Base-by-base conservation (phyloP, 139 green algal genomes). In the Chlamydomonas urium region DNA sequence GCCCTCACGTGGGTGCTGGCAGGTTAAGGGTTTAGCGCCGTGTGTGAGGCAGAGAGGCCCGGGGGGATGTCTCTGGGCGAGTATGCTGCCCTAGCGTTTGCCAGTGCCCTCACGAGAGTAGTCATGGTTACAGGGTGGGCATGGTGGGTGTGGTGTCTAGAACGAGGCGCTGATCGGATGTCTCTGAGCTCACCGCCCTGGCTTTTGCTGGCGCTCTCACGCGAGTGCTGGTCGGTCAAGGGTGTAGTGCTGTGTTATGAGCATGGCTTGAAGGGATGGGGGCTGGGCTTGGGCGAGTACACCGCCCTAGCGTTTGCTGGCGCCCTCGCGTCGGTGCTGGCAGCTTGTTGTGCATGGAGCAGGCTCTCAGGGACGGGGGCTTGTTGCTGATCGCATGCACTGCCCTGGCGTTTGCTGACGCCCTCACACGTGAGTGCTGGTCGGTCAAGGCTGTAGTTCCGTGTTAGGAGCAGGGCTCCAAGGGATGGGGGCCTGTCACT, bases 141-240 rank as follows among this genome's bases (percentile, higher is more conserved):
- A n/a, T n/a, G n/a, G n/a, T n/a, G n/a, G n/a, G n/a, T n/a, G n/a
- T n/a, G n/a, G n/a, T n/a, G n/a, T n/a, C n/a, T n/a, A n/a, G 42
- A 53, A 17, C 14, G 14, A 53, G 42, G 42, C 42, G 42, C 17
- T 53, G 10, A 53, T 4, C 86, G 98, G 34, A 79, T 28, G 86
- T 98, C 42, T 94, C 95, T 3, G 95, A 98, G 85, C 98, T 98
- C 90, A 99, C 95, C 21, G 95, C 95, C 1, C 88, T 99, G 26
- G 80, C 91, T 2, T 98, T 97, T 71, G 92, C 92, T 6, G 90
- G 85, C 33, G 86, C 84, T 36, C 80, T 93, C 63, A 88, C 60
- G 81, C 83, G 38, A 29, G 78, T n/a, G n/a, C n/a, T n/a, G n/a
- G n/a, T n/a, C n/a, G n/a, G n/a, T n/a, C n/a, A n/a, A n/a, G n/a